phyloP scores from a whole-genome alignment of 1,139 yeast species.

The Candida tropicalis region DNA sequence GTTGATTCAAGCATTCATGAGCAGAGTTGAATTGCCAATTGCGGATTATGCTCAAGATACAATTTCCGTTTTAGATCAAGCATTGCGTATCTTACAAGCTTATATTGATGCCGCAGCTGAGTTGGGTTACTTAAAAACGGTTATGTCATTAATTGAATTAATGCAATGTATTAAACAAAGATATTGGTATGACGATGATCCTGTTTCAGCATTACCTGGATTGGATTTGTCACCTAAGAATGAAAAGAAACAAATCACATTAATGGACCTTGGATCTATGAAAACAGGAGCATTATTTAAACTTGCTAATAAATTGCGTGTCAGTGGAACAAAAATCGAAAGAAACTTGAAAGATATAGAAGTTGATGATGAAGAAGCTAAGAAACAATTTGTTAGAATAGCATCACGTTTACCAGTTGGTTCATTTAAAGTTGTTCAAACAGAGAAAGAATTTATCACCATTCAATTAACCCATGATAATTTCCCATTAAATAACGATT shows the following conservation, averaged over 20 bases:
- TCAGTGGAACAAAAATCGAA: constrained; percentile 25
- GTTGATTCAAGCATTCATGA: constrained; percentile 83
- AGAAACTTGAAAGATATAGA: constrained; percentile 2
- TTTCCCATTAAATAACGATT: constrained; percentile 56
- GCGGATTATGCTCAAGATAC: constrained; percentile 97
- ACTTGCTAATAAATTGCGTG: constrained; percentile 39
- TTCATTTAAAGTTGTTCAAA: constrained; percentile 36
- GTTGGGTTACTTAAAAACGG: constrained; percentile 67
- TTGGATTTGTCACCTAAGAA: constrained; percentile 38
- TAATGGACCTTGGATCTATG: constrained; percentile 17
- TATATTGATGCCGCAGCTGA: constrained; percentile 90
- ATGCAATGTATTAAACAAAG: constrained; percentile 93
- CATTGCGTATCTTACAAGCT: constrained; percentile 92
- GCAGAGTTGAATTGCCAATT: constrained; percentile 83
- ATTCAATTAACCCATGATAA: constrained; percentile 58
- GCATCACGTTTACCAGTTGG: constrained; percentile 55
- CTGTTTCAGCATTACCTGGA: constrained; percentile 75
- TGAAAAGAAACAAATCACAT: constrained; percentile 6
- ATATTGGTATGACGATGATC: constrained; percentile 80
- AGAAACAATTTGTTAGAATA: constrained; percentile 42
- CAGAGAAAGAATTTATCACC: constrained; percentile 31
- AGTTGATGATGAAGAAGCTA: constrained; percentile 20
- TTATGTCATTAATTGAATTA: constrained; percentile 59
- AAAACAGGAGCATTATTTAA: constrained; percentile 27
- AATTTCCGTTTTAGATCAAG: constrained; percentile 88